phyloP scores from a whole-genome alignment of 2,329 filamentous ascomycete species.

The Arachnomyces sp. region DNA sequence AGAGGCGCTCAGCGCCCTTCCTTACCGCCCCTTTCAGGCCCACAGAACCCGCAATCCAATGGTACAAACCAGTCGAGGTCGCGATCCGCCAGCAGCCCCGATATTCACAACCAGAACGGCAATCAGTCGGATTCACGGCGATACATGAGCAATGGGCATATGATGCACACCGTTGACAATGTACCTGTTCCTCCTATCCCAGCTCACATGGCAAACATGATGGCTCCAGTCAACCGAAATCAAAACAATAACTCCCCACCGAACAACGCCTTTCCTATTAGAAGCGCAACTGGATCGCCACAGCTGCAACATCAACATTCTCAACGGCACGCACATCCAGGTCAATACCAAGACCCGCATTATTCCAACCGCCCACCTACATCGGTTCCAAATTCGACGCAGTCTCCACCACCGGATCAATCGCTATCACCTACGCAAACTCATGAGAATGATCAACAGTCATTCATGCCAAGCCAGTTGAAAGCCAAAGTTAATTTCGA shows the following conservation, averaged over 20 bases:
- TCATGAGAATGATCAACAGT: slow-evolving; percentile 21
- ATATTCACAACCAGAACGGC: slow-evolving; percentile 63
- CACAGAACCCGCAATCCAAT: slow-evolving; percentile 45
- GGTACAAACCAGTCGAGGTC: slow-evolving; percentile 57
- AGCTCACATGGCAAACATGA: slow-evolving; percentile 56
- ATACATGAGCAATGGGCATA: slow-evolving; percentile 50
- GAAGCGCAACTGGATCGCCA: slow-evolving; percentile 64
- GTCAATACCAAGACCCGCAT: slow-evolving; percentile 28
- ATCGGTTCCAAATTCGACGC: slow-evolving; percentile 10
- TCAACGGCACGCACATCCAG: slow-evolving; percentile 39
- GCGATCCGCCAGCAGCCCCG: slow-evolving; percentile 89
- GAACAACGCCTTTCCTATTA: slow-evolving; percentile 56
- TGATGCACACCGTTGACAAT: slow-evolving; percentile 45
- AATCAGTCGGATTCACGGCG: slow-evolving; percentile 45
- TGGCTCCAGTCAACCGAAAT: slow-evolving; percentile 58
- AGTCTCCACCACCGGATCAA: slow-evolving; percentile 21
- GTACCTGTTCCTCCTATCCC: slow-evolving; percentile 74
- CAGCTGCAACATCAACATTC: slow-evolving; percentile 53
- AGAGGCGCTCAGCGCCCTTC: slow-evolving; percentile 60
- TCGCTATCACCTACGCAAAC: slow-evolving; percentile 25
- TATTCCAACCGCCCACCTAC: slow-evolving; percentile 16
- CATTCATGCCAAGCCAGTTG: slow-evolving; percentile 62
- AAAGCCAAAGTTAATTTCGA: slow-evolving; percentile 95
- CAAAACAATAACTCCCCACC: slow-evolving; percentile 69
- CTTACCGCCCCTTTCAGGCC: slow-evolving; percentile 60